phyloP scores from a whole-genome alignment of 768 basidiomycete genomes.

The Chalciporus chontae region DNA sequence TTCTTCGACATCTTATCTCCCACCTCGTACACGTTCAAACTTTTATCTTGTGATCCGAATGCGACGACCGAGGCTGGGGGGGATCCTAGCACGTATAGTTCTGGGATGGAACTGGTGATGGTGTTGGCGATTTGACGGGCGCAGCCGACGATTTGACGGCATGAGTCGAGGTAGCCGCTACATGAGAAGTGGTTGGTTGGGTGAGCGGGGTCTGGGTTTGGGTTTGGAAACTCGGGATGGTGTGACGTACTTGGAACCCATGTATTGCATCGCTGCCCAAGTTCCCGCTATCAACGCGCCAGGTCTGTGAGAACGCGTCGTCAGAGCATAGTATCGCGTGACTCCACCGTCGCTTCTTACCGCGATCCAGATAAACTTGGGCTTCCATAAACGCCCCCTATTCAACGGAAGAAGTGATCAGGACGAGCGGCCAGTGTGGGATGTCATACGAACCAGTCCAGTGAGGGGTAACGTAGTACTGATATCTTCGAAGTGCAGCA shows the following conservation, averaged over 20 bases:
- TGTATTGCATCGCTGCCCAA: slow-evolving; percentile 95
- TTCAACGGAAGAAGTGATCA: background rate
- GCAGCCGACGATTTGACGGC: slow-evolving; percentile 73
- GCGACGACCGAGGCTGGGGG: slow-evolving; percentile 91
- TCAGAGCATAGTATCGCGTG: background rate
- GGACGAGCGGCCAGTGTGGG: background rate
- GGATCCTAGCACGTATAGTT: slow-evolving; percentile 85
- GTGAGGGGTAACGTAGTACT: slow-evolving; percentile 80
- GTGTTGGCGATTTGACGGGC: slow-evolving; percentile 66
- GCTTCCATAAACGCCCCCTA: slow-evolving; percentile 87
- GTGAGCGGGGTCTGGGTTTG: background rate
- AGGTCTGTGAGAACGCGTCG: slow-evolving; percentile 46
- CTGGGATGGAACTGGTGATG: slow-evolving; percentile 68
- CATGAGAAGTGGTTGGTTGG: background rate
- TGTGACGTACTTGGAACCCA: slow-evolving; percentile 73
- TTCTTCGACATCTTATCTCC: slow-evolving; percentile 82
- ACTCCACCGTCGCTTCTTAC: slow-evolving; percentile 37
- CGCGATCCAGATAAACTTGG: slow-evolving; percentile 88
- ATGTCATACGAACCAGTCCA: slow-evolving; percentile 60
- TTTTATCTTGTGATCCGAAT: slow-evolving; percentile 62
- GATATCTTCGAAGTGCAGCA: slow-evolving; percentile 68
- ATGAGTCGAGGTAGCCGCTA: slow-evolving; percentile 87
- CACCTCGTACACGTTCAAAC: slow-evolving; percentile 71
- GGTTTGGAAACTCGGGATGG: background rate
- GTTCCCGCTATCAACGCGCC: slow-evolving; percentile 92